Evolutionary conservation across 129 eudicot species (phyloP).

Genomic region (Flaveria ramosissima): DNA sequence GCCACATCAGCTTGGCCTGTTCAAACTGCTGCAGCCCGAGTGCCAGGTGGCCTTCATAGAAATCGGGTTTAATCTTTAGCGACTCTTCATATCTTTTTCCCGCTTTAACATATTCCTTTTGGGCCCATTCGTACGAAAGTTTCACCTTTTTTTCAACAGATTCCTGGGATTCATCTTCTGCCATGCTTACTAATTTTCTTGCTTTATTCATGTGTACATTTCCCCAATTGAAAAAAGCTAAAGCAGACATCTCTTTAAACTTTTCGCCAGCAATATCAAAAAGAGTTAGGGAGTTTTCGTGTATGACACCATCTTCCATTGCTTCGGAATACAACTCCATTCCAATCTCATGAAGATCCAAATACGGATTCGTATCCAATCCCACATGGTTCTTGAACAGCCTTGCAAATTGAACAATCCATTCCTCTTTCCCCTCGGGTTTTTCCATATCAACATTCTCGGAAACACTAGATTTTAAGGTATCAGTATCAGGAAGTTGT

Average conservation of each 20-base stretch:
- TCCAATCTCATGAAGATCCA: constrained; percentile 89
- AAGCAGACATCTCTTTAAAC: constrained; percentile 93
- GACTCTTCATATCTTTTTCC: constrained; percentile 79
- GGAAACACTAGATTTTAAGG: constrained; percentile 18
- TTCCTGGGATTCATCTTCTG: constrained; percentile 59
- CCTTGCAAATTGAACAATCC: constrained; percentile 82
- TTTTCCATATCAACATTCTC: constrained; percentile 37
- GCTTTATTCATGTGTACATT: constrained; percentile 93
- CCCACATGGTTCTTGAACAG: constrained; percentile 92
- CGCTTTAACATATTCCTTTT: constrained; percentile 68
- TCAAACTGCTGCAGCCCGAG: constrained; percentile 89
- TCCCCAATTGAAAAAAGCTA: constrained; percentile 85
- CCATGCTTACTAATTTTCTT: constrained; percentile 51
- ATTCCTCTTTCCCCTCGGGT: constrained; percentile 44
- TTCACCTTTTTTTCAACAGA: constrained; percentile 46
- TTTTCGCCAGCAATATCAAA: constrained; percentile 66
- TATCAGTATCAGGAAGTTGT: constrained; percentile 25
- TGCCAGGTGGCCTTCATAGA: constrained; percentile 87
- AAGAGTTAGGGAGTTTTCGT: constrained; percentile 69
- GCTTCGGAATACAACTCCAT: constrained; percentile 88
- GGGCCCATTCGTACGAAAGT: constrained; percentile 72
- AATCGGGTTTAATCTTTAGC: constrained; percentile 67
- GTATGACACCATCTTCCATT: constrained; percentile 71
- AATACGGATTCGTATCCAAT: constrained; percentile 76
- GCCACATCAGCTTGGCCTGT: constrained; percentile 84